A percentile compares a stretch with the other conserved stretches of the same genome.
Conservation (phyloP, 1,139 yeast genomes). For the Fermentozyma sake region DNA sequence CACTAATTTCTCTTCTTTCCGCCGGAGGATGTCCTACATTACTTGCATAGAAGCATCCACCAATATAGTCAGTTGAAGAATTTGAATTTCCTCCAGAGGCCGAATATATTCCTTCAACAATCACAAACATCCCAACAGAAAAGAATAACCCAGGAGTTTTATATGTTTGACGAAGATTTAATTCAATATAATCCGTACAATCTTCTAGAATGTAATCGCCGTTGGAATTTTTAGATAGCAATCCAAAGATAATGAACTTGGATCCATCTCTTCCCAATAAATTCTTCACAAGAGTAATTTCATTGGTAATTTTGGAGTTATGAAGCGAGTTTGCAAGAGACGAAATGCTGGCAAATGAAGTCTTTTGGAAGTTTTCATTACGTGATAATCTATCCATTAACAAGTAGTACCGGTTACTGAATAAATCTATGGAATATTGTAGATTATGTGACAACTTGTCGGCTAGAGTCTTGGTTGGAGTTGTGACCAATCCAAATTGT, state of each 20-base stretch:
- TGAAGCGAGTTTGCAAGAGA: conserved; percentile 26
- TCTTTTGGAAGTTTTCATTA: conserved; percentile 66
- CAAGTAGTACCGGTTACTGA: conserved; percentile 49
- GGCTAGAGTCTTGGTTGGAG: conserved; percentile 2
- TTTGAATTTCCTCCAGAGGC: conserved; percentile 47
- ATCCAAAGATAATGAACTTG: conserved; percentile 74
- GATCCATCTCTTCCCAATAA: conserved; percentile 79
- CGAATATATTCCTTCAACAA: conserved; percentile 83
- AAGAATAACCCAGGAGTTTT: conserved; percentile 69
- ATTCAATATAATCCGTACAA: conserved; percentile 68
- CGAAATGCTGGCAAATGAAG: conserved; percentile 38
- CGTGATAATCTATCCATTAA: conserved; percentile 68
- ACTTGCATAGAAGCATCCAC: conserved; percentile 64
- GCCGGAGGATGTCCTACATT: conserved; percentile 86
- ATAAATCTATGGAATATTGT: conserved; percentile 23
- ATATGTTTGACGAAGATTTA: conserved; percentile 61
- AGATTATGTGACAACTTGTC: conserved; percentile 16
- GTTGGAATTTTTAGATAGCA: conserved; percentile 56
- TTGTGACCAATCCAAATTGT: conserved; percentile 46
- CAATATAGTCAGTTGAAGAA: conserved; percentile 26
- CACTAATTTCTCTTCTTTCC: conserved; percentile 62
- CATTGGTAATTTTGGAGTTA: conserved; percentile 29
- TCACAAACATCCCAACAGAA: conserved; percentile 72
- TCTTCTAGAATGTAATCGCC: conserved; percentile 82
- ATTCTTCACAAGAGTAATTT: conserved; percentile 75